Percentiles rank a stretch among this genome's conserved stretches.
These are phyloP conservation scores for Ilex aquifolium DNA, from an alignment of 257 asterid genomes.

Conservation along the genomic window DNA sequence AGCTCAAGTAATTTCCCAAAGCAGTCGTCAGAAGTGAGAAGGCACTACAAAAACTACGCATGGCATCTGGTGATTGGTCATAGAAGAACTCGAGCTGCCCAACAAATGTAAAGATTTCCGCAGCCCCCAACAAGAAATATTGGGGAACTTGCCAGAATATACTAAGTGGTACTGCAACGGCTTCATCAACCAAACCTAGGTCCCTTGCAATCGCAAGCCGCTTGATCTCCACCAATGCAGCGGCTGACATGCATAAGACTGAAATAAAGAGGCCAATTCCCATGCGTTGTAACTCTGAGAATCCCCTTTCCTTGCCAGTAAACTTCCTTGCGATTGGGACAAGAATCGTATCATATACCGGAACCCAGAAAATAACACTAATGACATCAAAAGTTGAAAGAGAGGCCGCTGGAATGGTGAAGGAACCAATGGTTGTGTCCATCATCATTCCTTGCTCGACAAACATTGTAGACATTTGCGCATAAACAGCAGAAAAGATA, in stretches of 20 bases:
- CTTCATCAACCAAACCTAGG: constrained; percentile 41
- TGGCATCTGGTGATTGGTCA: constrained; percentile 94
- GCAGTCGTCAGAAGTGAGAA: constrained; percentile 56
- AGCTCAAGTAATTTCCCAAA: constrained; percentile 73
- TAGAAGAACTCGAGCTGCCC: constrained; percentile 89
- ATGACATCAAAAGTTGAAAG: constrained; percentile 70
- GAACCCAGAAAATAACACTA: constrained; percentile 85
- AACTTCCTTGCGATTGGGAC: constrained; percentile 65
- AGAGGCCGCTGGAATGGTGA: constrained; percentile 81
- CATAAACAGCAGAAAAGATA: constrained; percentile 73
- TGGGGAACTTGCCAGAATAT: constrained; percentile 96
- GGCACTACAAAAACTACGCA: constrained; percentile 89
- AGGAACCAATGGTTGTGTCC: constrained; percentile 79
- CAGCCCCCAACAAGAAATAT: constrained; percentile 66
- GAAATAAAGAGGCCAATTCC: constrained; percentile 80
- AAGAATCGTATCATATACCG: constrained; percentile 65
- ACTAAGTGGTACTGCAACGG: constrained; percentile 57
- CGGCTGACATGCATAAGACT: constrained; percentile 66
- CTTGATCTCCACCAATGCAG: constrained; percentile 54
- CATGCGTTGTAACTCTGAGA: constrained; percentile 74
- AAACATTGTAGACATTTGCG: constrained; percentile 83
- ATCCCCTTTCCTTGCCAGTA: constrained; percentile 65
- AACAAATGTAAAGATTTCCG: constrained; percentile 66
- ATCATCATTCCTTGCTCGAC: constrained; percentile 90
- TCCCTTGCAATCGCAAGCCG: constrained; percentile 41